Conservation (phyloP, 2,329 filamentous ascomycete genomes). For the Plectosphaerella plurivora region DNA sequence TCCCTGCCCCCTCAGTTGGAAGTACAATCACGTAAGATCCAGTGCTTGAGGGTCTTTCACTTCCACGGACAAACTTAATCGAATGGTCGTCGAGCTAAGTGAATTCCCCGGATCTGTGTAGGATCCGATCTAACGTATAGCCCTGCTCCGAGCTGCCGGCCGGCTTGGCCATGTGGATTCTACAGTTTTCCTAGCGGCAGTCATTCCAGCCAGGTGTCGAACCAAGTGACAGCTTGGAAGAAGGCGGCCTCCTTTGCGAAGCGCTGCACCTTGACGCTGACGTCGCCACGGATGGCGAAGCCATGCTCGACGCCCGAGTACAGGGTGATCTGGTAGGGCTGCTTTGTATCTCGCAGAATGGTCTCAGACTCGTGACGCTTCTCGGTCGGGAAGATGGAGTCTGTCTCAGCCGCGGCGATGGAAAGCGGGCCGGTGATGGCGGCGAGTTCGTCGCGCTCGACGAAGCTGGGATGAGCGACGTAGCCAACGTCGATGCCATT, state of each 20-base stretch:
- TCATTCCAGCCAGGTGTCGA: slow-evolving; percentile 54
- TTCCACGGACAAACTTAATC: too few relatives aligned
- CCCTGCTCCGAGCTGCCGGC: too few relatives aligned
- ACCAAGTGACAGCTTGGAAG: slow-evolving; percentile 72
- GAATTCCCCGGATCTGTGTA: too few relatives aligned
- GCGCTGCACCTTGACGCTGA: slow-evolving; percentile 49
- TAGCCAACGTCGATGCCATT: slow-evolving; percentile 66
- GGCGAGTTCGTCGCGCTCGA: slow-evolving; percentile 61
- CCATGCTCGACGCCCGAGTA: slow-evolving; percentile 70
- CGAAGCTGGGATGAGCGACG: slow-evolving; percentile 73
- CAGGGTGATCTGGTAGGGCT: slow-evolving; percentile 72
- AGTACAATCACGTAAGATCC: too few relatives aligned
- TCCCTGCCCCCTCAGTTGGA: too few relatives aligned
- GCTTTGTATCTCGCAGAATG: slow-evolving; percentile 52
- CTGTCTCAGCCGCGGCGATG: slow-evolving; percentile 61
- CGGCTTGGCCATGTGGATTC: too few relatives aligned
- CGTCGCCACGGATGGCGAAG: slow-evolving; percentile 67
- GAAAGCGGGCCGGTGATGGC: slow-evolving; percentile 64
- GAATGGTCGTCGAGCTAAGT: too few relatives aligned
- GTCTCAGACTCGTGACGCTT: slow-evolving; percentile 61
- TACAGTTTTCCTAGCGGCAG: neutral
- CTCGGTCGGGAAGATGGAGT: slow-evolving; percentile 60
- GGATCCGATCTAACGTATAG: too few relatives aligned
- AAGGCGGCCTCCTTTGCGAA: slow-evolving; percentile 82
- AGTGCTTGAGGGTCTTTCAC: too few relatives aligned